These are phyloP conservation scores for Podaxis sp. DNA, from an alignment of 768 basidiomycete species.

Conservation along the genomic window DNA sequence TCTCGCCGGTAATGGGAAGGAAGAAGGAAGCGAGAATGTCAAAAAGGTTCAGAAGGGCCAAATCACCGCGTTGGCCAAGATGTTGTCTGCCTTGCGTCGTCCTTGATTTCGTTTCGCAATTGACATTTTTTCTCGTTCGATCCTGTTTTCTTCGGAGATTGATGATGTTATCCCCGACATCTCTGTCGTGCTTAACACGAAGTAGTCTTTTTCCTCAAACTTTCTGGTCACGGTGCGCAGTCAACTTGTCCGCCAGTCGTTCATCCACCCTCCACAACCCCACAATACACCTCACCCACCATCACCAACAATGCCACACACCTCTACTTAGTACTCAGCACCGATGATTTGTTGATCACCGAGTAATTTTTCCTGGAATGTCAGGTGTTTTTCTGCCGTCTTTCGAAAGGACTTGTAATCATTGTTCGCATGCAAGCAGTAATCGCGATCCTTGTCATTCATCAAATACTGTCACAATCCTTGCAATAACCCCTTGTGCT, in stretches of 20 bases:
- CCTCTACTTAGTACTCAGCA: conserved; percentile 6
- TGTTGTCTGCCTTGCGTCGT: conserved; percentile 78
- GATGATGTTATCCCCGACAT: conserved; percentile 10
- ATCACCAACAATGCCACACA: not conserved
- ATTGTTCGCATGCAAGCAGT: conserved; percentile 13
- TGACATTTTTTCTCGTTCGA: conserved; percentile 5
- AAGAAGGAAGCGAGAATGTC: conserved; percentile 29
- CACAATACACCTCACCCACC: not conserved
- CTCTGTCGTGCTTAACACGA: conserved; percentile 9
- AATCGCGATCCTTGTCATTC: conserved; percentile 12
- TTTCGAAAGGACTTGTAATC: conserved; percentile 11
- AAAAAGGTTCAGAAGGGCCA: conserved; percentile 88
- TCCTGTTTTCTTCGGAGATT: conserved; percentile 10
- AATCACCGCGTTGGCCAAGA: conserved; percentile 87
- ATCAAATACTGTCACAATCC: conserved; percentile 14
- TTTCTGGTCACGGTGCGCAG: not conserved
- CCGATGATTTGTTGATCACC: conserved; percentile 9
- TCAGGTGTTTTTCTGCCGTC: conserved; percentile 10
- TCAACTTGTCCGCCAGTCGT: conserved; percentile 7
- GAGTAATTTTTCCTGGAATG: conserved; percentile 3
- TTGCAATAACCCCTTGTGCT: conserved; percentile 13
- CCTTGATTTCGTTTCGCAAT: conserved; percentile 10
- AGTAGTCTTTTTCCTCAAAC: conserved; percentile 3
- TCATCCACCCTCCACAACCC: not conserved
- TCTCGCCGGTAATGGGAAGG: conserved; percentile 42